A percentile compares a stretch with the other conserved stretches of the same genome.
Evolutionary conservation across 805 yeast species (phyloP).

Genomic region (Metschnikowia noctiluminum): DNA sequence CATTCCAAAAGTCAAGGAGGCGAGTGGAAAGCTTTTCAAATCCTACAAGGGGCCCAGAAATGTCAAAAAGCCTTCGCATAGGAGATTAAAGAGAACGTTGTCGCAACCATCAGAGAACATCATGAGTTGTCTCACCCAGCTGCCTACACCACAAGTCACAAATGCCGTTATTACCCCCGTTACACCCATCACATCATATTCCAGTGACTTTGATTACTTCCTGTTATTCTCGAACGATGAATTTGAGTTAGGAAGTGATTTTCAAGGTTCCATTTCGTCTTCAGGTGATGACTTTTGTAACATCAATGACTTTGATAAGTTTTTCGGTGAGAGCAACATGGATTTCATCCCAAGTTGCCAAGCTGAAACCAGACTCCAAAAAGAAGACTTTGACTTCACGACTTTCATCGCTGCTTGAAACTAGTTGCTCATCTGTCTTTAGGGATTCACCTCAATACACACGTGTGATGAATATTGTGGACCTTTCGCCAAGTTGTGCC

Average conservation of each 20-base stretch:
- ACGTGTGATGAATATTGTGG: too few species aligned
- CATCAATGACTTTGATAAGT: conserved; percentile 5
- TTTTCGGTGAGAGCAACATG: conserved; percentile 14
- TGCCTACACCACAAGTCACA: neutral
- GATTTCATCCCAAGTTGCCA: conserved; percentile 6
- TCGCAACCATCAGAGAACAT: conserved; percentile 7
- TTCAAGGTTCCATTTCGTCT: conserved; percentile 1
- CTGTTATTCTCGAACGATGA: conserved; percentile 7
- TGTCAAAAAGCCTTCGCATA: conserved; percentile 17
- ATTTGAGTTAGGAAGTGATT: neutral
- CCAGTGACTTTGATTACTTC: conserved; percentile 14
- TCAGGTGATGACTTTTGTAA: conserved; percentile 8
- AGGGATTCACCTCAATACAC: too few species aligned
- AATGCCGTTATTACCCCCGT: conserved; percentile 1
- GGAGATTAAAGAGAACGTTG: conserved; percentile 6
- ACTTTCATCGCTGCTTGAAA: neutral
- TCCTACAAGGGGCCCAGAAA: conserved; percentile 28
- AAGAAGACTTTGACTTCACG: conserved; percentile 25
- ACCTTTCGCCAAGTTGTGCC: too few species aligned
- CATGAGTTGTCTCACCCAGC: neutral
- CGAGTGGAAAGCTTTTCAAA: conserved; percentile 27
- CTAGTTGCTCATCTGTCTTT: too few species aligned
- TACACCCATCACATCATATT: neutral
- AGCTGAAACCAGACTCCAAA: conserved; percentile 12
- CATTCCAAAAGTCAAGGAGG: conserved; percentile 17